Base-by-base conservation (phyloP, 2,329 filamentous ascomycete species). In the Neobulgaria alba region DNA sequence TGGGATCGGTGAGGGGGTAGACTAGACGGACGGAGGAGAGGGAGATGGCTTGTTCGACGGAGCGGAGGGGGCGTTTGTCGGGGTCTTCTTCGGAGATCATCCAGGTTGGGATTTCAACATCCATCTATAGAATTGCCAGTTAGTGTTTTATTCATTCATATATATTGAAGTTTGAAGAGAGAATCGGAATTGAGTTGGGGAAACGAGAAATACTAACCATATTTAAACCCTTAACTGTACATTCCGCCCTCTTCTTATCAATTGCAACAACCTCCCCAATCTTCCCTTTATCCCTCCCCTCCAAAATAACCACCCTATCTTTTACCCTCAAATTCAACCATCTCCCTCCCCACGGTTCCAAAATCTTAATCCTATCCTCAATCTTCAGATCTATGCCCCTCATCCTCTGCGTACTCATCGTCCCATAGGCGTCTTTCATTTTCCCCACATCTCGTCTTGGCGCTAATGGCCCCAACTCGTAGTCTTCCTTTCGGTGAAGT, bases 251-350 rank as follows among this genome's bases (percentile, higher is more conserved):
- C 9, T 71, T 62, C 3, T 57, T 47, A 49, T 77, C 65, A 33
- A 93, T 67, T 1, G 67, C 61, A 45, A 60, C 62, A 33, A 96
- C 75, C n/a, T 67, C 66, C 37, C 85, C 85, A 63, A 98, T 92
- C 66, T 82, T 85, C 55, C 88, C 88, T 66, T 80, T 83, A 56
- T 92, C 84, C 26, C 72, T 73, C 7, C 90, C 89, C 46, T 82
- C 77, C 39, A 87, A 65, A 43, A 96, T 66, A 39, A 90, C 85
- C 21, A 95, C 88, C 45, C 92, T 75, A 63, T 96, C 92, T 5
- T 80, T 79, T 3, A 65, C 57, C 17, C 71, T 73, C 43, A 89
- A 66, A 50, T 78, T 82, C 46, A 85, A 67, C 60, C 72, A 71
- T 51, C 67, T 67, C 43, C 48, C 63, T 43, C 49, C 63, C 31